These are phyloP conservation scores for Neofusicoccum kwambonambiense DNA, from an alignment of 2,329 filamentous ascomycete species.

Conservation along the genomic window DNA sequence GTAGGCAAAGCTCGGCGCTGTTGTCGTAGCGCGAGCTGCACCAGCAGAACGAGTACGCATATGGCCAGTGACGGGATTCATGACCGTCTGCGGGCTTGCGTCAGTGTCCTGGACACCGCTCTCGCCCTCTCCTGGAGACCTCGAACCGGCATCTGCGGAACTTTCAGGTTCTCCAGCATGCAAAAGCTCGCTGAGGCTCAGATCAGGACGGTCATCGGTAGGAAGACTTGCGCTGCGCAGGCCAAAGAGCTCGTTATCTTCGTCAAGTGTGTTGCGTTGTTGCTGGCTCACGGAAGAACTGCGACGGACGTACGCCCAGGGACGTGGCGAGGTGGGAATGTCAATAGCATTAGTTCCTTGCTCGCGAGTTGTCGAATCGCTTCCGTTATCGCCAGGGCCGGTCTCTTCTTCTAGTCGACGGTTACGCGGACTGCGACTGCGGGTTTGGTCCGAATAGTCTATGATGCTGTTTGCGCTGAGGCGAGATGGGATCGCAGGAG, in stretches of 20 bases:
- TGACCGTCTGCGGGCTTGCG: conserved; percentile 1
- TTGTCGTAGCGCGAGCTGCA: conserved; percentile 1
- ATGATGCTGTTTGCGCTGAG: conserved; percentile 86
- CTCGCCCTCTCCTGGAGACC: background rate
- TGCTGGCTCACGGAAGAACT: conserved; percentile 70
- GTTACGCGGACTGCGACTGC: conserved; percentile 31
- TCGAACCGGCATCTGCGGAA: background rate
- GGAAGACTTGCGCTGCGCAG: conserved; percentile 69
- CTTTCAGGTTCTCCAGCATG: background rate
- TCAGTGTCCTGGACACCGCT: conserved; percentile 1
- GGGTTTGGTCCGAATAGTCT: conserved; percentile 55
- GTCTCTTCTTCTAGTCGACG: conserved; percentile 20
- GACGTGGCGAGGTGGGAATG: conserved; percentile 68
- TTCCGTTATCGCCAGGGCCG: conserved; percentile 19
- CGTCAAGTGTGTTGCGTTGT: conserved; percentile 60
- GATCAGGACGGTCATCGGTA: conserved; percentile 62
- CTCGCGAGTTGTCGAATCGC: conserved; percentile 26
- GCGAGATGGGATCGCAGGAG: conserved; percentile 89
- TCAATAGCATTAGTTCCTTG: conserved; percentile 63
- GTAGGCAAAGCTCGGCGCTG: conserved; percentile 9
- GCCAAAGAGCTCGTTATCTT: conserved; percentile 60
- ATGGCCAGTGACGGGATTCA: background rate
- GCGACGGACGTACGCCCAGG: conserved; percentile 52
- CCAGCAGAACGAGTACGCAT: conserved; percentile 7
- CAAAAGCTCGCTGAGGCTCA: conserved; percentile 64